Conservation (phyloP, 345 rosid genomes). For the Gossypium herbaceum region DNA sequence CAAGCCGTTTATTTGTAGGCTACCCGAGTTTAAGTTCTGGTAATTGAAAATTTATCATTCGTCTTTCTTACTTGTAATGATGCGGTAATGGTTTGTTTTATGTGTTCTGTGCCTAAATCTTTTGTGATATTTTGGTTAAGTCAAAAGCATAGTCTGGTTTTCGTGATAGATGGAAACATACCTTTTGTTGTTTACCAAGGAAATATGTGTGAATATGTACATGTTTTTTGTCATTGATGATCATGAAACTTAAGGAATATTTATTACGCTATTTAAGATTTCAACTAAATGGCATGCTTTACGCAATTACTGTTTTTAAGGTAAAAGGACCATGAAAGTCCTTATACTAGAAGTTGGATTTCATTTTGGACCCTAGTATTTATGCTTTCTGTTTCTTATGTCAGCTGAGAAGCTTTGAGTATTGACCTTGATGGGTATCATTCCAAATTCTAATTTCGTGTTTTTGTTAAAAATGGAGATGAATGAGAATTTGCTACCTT, state of each 20-base stretch:
- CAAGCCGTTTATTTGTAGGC: constrained; percentile 93
- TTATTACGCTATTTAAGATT: not conserved
- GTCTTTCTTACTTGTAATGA: not conserved
- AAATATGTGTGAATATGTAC: too few relatives aligned
- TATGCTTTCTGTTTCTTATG: too few relatives aligned
- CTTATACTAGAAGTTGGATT: too few relatives aligned
- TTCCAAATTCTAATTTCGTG: too few relatives aligned
- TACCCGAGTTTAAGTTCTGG: constrained; percentile 99
- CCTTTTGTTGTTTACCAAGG: too few relatives aligned
- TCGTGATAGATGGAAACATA: not conserved
- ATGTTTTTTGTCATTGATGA: not conserved
- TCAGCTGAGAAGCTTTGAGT: too few relatives aligned
- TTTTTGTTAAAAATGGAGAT: too few relatives aligned
- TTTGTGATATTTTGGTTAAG: not conserved
- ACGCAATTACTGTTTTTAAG: too few relatives aligned
- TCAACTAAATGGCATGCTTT: not conserved
- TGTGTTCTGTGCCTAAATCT: not conserved
- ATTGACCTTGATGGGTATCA: too few relatives aligned
- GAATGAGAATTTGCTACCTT: too few relatives aligned
- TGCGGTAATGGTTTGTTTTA: not conserved
- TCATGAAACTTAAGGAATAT: not conserved
- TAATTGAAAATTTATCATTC: constrained; percentile 26
- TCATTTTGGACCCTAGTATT: too few relatives aligned
- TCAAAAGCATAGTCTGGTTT: not conserved
- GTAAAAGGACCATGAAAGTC: too few relatives aligned